Evolutionary conservation across 352 stramenopile genomes (phyloP), one percentile per base, ranked within the genome.

Genomic region (Lagenidium giganteum): DNA sequence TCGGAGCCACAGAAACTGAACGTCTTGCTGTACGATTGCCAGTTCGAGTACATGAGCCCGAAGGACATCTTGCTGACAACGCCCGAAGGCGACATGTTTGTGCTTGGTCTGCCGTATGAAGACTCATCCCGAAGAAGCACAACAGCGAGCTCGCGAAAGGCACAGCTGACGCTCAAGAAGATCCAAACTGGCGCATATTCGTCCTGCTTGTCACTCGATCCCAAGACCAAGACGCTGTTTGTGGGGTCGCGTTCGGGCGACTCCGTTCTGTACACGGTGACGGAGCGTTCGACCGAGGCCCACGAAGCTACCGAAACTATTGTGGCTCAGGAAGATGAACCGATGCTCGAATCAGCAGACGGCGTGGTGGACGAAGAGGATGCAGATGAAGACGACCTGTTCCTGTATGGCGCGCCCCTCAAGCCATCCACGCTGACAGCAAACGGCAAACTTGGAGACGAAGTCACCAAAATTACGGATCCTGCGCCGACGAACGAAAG

Each of bases 381-480:
- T 12, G 69, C 79, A 5, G 67, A 79, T 17, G 70, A 80, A 47
- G 65, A 78, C 23, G 71, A 84, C 40, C 52, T 80, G 29, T 82
- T 84, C 29, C 32, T 84, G 34, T 84, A 84, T 18, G 69, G 68
- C 40, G 60, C 67, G n/a, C n/a, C n/a, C n/a, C n/a, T n/a, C n/a
- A n/a, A n/a, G n/a, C n/a, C n/a, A n/a, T n/a, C n/a, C n/a, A n/a
- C n/a, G n/a, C n/a, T n/a, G n/a, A n/a, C n/a, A n/a, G n/a, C n/a
- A n/a, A n/a, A n/a, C n/a, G n/a, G n/a, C n/a, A n/a, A n/a, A 2
- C 11, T 38, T 38, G 12, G n/a, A 38, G 8, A 14, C 9, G 14
- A 32, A 32, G 14, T 9, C 9, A 9, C 8, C 23, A 42, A 14
- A 21, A 21, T n/a, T 20, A 12, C 8, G 32, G 16, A 16, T 9